These are phyloP conservation scores for Boletus sp. DNA, from an alignment of 768 basidiomycete genomes.

Conservation along the genomic window DNA sequence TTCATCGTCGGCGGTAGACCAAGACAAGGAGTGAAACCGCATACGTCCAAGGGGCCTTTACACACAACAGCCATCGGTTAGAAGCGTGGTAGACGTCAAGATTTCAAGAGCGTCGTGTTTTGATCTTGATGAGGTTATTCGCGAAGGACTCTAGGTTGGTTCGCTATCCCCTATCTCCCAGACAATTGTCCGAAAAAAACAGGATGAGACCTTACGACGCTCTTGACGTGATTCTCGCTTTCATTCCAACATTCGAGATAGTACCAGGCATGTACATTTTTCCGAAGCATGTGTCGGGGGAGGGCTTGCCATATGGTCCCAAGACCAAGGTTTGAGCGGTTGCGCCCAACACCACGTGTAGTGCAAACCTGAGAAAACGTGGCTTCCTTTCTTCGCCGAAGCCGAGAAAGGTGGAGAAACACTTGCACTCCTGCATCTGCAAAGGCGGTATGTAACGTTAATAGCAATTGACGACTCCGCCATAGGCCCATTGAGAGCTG, in stretches of 20 bases:
- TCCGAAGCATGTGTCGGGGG: neutral
- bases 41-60: no score
- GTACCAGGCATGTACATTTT: neutral
- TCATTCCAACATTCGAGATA: neutral
- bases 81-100: neutral
- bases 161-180: neutral
- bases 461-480: neutral
- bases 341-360: slow-evolving; percentile 7
- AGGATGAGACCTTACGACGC: neutral
- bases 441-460: neutral
- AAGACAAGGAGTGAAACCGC: neutral
- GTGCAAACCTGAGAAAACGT: neutral
- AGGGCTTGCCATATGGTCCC: neutral
- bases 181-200: neutral
- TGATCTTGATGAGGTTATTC: neutral
- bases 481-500: neutral
- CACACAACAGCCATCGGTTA: neutral
- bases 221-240: no score
- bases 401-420: neutral
- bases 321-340: neutral
- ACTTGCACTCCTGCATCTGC: neutral
- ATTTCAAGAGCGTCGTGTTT: neutral
- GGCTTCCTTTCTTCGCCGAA: neutral
- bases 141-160: no score
- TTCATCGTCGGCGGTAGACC: neutral